Conservation (phyloP, 192 early-diverging fungal species). For the Coemansia nantahalensis region DNA sequence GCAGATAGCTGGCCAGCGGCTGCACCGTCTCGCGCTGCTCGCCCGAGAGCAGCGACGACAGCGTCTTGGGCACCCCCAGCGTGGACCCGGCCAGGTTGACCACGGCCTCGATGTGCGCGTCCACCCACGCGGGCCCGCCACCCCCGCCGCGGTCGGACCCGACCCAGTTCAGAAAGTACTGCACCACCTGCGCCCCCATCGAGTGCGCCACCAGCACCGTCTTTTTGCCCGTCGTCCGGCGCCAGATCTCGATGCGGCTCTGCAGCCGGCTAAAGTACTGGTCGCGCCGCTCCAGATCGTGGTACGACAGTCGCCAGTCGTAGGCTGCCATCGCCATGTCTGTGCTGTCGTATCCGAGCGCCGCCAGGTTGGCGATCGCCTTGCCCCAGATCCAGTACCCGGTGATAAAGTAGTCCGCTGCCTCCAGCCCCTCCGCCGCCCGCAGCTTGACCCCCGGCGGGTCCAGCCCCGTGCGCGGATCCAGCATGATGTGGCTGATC, state of each 20-base stretch:
- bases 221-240: constrained; percentile 54
- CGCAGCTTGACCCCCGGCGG: constrained; percentile 78
- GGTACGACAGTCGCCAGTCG: constrained; percentile 83
- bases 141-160: constrained; percentile 64
- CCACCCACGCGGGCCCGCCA: constrained; percentile 71
- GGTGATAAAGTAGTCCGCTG: constrained; percentile 86
- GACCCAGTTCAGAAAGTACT: constrained; percentile 89
- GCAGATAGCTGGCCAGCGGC: constrained; percentile 69
- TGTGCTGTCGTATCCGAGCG: constrained; percentile 81
- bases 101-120: constrained; percentile 72
- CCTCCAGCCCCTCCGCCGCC: constrained; percentile 82
- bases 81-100: constrained; percentile 86
- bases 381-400: constrained; percentile 93
- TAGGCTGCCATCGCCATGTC: constrained; percentile 86
- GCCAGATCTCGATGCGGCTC: constrained; percentile 61
- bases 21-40: constrained; percentile 87
- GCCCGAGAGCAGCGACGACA: constrained; percentile 69
- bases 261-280: constrained; percentile 79
- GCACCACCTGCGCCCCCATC: constrained; percentile 63
- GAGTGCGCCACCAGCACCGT: constrained; percentile 56
- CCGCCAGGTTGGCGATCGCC: constrained; percentile 77
- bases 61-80: constrained; percentile 81
- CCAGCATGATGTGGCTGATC: constrained; percentile 79
- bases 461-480: constrained; percentile 79
- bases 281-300: constrained; percentile 78